Conservation (phyloP, 441 rosid genomes). For the Bruguiera hainesii region DNA sequence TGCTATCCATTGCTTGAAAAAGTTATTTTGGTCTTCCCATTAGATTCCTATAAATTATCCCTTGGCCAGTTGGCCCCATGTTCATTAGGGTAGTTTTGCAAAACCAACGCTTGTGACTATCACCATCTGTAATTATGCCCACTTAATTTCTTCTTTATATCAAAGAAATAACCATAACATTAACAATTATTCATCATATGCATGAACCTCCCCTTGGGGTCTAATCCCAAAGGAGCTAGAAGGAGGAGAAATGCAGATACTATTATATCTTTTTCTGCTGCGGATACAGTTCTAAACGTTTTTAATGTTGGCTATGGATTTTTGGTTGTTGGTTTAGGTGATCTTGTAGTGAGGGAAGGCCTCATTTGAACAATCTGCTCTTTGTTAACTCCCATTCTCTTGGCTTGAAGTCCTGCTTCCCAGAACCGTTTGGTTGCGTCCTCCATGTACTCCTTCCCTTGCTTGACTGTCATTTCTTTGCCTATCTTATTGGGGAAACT, state of each 20-base stretch:
- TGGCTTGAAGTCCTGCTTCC: constrained; percentile 55
- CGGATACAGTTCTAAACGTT: neutral
- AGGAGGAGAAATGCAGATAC: neutral
- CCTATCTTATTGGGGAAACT: constrained; percentile 47
- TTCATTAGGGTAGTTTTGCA: no score
- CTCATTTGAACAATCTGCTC: constrained; percentile 77
- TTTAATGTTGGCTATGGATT: constrained; percentile 15
- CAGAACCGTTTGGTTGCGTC: constrained; percentile 70
- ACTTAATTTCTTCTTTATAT: no score
- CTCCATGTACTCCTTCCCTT: constrained; percentile 77
- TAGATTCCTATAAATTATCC: no score
- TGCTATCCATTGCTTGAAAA: no score
- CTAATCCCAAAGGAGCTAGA: neutral
- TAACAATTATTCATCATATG: no score
- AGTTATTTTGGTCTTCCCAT: no score
- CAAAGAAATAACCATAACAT: no score
- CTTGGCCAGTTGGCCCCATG: no score
- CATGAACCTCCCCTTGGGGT: no score
- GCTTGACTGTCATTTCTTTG: constrained; percentile 58
- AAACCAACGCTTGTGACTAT: no score
- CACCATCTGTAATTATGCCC: no score
- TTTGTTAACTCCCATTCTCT: constrained; percentile 66
- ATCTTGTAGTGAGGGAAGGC: constrained; percentile 74
- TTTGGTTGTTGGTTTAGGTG: constrained; percentile 21
- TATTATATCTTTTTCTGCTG: neutral